A percentile compares a stretch with the other conserved stretches of the same genome.
phyloP scores from a whole-genome alignment of 2,329 filamentous ascomycete species.

The Fusarium verrucosum region DNA sequence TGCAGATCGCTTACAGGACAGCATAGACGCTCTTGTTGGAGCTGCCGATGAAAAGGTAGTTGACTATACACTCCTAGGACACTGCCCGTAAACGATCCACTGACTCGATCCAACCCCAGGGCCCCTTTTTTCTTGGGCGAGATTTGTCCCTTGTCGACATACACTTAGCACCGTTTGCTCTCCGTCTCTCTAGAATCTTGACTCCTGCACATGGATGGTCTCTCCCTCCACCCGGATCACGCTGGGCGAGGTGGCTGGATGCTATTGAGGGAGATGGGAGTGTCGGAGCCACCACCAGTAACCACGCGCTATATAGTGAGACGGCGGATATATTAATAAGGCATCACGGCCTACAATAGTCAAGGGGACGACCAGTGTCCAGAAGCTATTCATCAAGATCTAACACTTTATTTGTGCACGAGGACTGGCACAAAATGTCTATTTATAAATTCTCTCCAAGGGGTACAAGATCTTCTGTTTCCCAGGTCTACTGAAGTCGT shows the following conservation, averaged over 20 bases:
- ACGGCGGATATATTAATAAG: slow-evolving; percentile 65
- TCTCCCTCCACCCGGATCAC: slow-evolving; percentile 67
- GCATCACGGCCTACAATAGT: neutral
- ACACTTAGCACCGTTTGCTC: slow-evolving; percentile 78
- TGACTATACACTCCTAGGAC: neutral
- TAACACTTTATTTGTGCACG: neutral
- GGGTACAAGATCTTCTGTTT: neutral
- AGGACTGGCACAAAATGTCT: neutral
- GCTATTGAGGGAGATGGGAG: slow-evolving; percentile 72
- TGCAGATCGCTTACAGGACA: slow-evolving; percentile 68
- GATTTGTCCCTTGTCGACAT: slow-evolving; percentile 73
- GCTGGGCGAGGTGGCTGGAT: slow-evolving; percentile 75
- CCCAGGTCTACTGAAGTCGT: neutral
- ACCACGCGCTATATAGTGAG: slow-evolving; percentile 60
- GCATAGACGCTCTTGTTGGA: slow-evolving; percentile 66
- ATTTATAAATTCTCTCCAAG: neutral
- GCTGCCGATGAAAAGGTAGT: slow-evolving; percentile 56
- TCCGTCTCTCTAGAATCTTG: slow-evolving; percentile 73
- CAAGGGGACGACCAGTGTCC: neutral
- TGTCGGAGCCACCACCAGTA: slow-evolving; percentile 73
- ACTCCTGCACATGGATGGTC: slow-evolving; percentile 73
- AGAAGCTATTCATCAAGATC: neutral
- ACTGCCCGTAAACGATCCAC: neutral
- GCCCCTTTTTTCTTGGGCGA: slow-evolving; percentile 73
- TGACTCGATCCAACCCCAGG: slow-evolving; percentile 47